These are phyloP conservation scores for Debaryomyces maramus DNA, from an alignment of 805 yeast genomes.

Conservation along the genomic window DNA sequence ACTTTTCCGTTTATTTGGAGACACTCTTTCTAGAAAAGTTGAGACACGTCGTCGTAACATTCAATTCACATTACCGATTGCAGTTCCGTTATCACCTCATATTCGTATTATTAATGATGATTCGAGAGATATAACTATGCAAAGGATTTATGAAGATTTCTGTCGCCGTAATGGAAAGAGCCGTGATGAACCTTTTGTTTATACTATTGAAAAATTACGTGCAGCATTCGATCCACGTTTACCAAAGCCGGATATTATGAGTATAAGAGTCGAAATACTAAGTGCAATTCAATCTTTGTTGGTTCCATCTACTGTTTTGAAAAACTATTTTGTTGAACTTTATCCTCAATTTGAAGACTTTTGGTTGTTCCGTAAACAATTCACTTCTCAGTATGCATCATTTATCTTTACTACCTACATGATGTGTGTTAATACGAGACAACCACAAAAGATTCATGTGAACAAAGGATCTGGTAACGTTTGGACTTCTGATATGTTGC, in stretches of 20 bases:
- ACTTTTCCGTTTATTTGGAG: conserved; percentile 84
- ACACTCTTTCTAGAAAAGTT: conserved; percentile 73
- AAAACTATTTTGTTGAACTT: conserved; percentile 68
- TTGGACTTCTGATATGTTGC: conserved; percentile 94
- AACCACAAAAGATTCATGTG: conserved; percentile 89
- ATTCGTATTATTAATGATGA: conserved; percentile 88
- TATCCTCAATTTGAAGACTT: conserved; percentile 86
- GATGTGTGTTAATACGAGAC: conserved; percentile 90
- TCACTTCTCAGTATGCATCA: conserved; percentile 91
- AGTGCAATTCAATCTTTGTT: conserved; percentile 84
- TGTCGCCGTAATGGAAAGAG: conserved; percentile 72
- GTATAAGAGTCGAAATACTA: conserved; percentile 87
- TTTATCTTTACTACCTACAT: conserved; percentile 89
- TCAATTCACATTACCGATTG: conserved; percentile 83
- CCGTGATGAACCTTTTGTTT: conserved; percentile 88
- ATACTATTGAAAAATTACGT: conserved; percentile 78
- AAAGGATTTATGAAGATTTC: conserved; percentile 81
- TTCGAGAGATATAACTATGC: conserved; percentile 70
- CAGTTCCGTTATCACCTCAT: conserved; percentile 93
- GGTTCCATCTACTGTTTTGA: conserved; percentile 82
- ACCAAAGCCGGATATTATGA: conserved; percentile 88
- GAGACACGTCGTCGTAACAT: conserved; percentile 86
- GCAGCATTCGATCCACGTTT: conserved; percentile 92
- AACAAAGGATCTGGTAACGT: conserved; percentile 82
- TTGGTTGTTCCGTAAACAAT: conserved; percentile 96